A percentile compares a stretch with the other conserved stretches of the same genome.
Evolutionary conservation across 768 basidiomycete species (phyloP).

Genomic region (Albatrellus ellisii): DNA sequence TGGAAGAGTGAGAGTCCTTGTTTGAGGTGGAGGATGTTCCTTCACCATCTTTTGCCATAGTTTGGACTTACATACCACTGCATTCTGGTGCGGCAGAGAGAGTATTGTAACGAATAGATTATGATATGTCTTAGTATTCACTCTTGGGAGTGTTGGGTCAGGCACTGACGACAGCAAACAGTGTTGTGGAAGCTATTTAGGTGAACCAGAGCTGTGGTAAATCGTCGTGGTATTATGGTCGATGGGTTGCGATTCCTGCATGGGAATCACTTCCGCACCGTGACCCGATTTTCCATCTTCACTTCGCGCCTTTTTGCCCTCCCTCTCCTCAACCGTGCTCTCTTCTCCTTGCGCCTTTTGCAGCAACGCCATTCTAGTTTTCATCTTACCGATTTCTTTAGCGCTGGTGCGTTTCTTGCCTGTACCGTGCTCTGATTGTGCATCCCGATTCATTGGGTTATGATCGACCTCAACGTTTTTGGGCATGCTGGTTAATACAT

Average conservation of each 20-base stretch:
- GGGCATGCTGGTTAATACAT: conserved; percentile 40
- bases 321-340: not conserved
- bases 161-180: too few relatives aligned
- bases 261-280: not conserved
- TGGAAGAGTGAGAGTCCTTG: conserved; percentile 13
- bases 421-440: conserved; percentile 3
- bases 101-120: too few relatives aligned
- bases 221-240: not conserved
- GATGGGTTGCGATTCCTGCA: not conserved
- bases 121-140: too few relatives aligned
- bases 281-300: not conserved
- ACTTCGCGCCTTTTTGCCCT: conserved; percentile 1
- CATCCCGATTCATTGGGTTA: conserved; percentile 25
- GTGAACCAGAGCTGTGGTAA: too few relatives aligned
- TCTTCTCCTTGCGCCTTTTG: conserved; percentile 1
- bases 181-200: too few relatives aligned
- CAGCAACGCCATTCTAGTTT: conserved; percentile 12
- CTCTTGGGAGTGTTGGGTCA: too few relatives aligned
- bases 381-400: conserved; percentile 14
- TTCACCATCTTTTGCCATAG: conserved; percentile 11
- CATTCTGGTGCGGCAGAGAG: too few relatives aligned
- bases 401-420: conserved; percentile 1
- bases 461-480: conserved; percentile 39
- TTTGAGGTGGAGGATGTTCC: conserved; percentile 12
- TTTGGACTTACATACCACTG: conserved; percentile 9